A percentile compares a stretch with the other conserved stretches of the same genome.
phyloP scores from a whole-genome alignment of 164 flowering plant species.

The Vitis labrusca region DNA sequence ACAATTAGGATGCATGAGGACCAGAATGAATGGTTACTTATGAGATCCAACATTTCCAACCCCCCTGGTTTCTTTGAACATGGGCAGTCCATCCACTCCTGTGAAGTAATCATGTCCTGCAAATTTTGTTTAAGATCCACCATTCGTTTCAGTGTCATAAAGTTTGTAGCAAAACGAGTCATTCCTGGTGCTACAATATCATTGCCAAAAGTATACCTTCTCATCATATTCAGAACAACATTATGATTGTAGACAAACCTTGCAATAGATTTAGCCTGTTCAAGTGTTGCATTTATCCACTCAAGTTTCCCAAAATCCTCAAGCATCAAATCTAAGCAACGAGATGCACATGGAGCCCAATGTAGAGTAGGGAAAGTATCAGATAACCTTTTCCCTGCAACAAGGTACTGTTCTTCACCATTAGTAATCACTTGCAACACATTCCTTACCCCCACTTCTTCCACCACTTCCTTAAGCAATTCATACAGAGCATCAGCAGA shows the following conservation, averaged over 20 bases:
- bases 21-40: slow-evolving; percentile 71
- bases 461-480: slow-evolving; percentile 69
- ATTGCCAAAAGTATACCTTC: slow-evolving; percentile 63
- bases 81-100: slow-evolving; percentile 79
- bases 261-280: slow-evolving; percentile 65
- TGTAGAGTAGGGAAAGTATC: slow-evolving; percentile 61
- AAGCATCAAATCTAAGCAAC: slow-evolving; percentile 62
- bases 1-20: slow-evolving; percentile 43
- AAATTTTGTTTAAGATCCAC: slow-evolving; percentile 54
- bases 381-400: slow-evolving; percentile 58
- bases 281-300: slow-evolving; percentile 48
- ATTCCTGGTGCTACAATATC: slow-evolving; percentile 59
- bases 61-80: slow-evolving; percentile 63
- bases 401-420: slow-evolving; percentile 47
- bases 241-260: slow-evolving; percentile 67
- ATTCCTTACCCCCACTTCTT: slow-evolving; percentile 72
- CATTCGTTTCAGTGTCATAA: slow-evolving; percentile 60
- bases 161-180: slow-evolving; percentile 57
- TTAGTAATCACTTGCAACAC: slow-evolving; percentile 80
- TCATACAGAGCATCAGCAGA: slow-evolving; percentile 59
- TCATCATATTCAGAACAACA: slow-evolving; percentile 57
- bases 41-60: slow-evolving; percentile 45
- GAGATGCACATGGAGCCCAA: slow-evolving; percentile 82
- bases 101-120: slow-evolving; percentile 76
- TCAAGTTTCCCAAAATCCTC: slow-evolving; percentile 69